phyloP scores from a whole-genome alignment of 2,329 filamentous ascomycete genomes.

The Colletotrichum eleusines region DNA sequence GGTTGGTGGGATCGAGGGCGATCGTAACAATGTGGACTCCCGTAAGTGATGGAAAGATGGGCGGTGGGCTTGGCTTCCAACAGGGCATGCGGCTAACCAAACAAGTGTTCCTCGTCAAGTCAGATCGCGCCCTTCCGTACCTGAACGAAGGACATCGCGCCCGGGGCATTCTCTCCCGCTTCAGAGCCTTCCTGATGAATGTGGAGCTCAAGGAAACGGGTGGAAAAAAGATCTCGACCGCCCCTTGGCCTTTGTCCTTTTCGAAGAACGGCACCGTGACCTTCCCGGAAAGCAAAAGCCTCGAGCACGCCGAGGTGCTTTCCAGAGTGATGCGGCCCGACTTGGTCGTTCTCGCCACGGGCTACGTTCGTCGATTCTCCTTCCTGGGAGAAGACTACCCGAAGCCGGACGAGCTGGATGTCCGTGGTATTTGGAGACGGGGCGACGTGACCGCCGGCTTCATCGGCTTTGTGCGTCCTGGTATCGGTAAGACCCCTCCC shows the following conservation, averaged over 20 bases:
- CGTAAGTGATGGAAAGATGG: slow-evolving; percentile 43
- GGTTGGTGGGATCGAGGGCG: slow-evolving; percentile 57
- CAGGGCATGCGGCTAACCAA: slow-evolving; percentile 13
- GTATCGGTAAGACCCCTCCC: slow-evolving; percentile 50
- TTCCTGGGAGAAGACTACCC: slow-evolving; percentile 57
- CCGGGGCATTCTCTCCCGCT: slow-evolving; percentile 48
- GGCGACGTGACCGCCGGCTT: slow-evolving; percentile 56
- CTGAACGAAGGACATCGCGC: slow-evolving; percentile 54
- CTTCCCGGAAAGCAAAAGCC: slow-evolving; percentile 49
- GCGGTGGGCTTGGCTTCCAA: too few species aligned
- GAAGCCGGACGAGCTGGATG: slow-evolving; percentile 59
- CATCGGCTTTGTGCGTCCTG: slow-evolving; percentile 61
- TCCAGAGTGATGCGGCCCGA: slow-evolving; percentile 53
- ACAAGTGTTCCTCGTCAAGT: slow-evolving; percentile 59
- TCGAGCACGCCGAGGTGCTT: slow-evolving; percentile 47
- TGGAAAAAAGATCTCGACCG: slow-evolving; percentile 57
- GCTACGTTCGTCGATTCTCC: slow-evolving; percentile 57
- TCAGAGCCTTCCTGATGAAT: slow-evolving; percentile 55
- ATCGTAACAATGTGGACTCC: slow-evolving; percentile 53
- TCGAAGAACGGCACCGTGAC: slow-evolving; percentile 52
- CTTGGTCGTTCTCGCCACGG: slow-evolving; percentile 61
- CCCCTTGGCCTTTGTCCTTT: slow-evolving; percentile 57
- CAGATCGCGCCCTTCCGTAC: slow-evolving; percentile 57
- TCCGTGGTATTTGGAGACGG: slow-evolving; percentile 64
- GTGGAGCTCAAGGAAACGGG: slow-evolving; percentile 54